A percentile compares a stretch with the other conserved stretches of the same genome.
Evolutionary conservation across 208 protist species (phyloP).

Genomic region (Leishmania aethiopica): DNA sequence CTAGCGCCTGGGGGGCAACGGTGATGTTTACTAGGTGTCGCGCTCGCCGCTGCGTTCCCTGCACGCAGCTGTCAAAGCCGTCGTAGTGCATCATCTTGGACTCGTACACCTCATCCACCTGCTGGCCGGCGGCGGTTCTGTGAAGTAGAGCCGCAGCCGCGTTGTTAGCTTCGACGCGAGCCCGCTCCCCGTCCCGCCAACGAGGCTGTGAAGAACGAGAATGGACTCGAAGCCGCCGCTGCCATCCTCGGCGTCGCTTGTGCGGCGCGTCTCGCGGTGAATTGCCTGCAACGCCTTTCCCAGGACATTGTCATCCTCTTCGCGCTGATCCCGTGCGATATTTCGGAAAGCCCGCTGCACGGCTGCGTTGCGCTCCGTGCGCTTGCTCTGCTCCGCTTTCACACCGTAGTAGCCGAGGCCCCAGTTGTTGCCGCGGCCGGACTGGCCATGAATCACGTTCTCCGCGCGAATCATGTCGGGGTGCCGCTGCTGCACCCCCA

Average conservation of each 20-base stretch:
- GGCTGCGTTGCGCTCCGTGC: conserved; percentile 43
- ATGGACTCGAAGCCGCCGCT: conserved; percentile 70
- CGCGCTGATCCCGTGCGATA: conserved; percentile 65
- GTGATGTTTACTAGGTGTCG: conserved; percentile 66
- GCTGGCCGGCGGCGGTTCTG: conserved; percentile 40
- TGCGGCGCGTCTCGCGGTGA: conserved; percentile 76
- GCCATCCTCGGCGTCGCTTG: conserved; percentile 32
- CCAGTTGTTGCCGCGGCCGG: conserved; percentile 88
- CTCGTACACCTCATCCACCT: conserved; percentile 56
- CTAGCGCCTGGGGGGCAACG: conserved; percentile 67
- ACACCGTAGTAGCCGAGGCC: conserved; percentile 86
- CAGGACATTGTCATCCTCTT: conserved; percentile 57
- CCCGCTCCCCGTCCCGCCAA: conserved; percentile 85
- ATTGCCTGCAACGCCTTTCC: conserved; percentile 66
- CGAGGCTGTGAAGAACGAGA: conserved; percentile 83
- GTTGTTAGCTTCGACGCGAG: conserved; percentile 75
- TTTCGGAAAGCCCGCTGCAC: conserved; percentile 56
- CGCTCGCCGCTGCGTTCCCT: conserved; percentile 73
- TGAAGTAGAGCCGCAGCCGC: conserved; percentile 87
- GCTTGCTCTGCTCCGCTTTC: conserved; percentile 38
- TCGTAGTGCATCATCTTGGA: conserved; percentile 54
- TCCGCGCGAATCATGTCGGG: conserved; percentile 52
- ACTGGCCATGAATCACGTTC: conserved; percentile 82
- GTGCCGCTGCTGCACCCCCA: conserved; percentile 58
- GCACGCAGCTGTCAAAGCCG: conserved; percentile 70